These are phyloP conservation scores for Solanum dulcamara DNA, from an alignment of 257 asterid species.

Conservation along the genomic window DNA sequence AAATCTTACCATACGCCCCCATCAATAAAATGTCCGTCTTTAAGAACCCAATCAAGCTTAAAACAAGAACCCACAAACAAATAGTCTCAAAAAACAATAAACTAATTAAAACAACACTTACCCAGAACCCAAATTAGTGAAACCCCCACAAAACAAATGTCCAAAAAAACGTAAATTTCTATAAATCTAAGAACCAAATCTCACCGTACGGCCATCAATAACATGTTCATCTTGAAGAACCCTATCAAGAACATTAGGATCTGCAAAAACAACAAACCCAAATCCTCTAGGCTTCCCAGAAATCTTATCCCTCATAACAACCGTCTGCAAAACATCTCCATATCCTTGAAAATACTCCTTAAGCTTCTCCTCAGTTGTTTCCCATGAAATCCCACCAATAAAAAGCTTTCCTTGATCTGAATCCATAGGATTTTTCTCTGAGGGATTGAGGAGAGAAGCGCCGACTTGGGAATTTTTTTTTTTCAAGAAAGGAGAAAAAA, in stretches of 20 bases:
- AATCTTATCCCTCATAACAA: conserved; percentile 66
- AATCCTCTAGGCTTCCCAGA: conserved; percentile 80
- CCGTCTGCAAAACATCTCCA: conserved; percentile 77
- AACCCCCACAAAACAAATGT: background rate
- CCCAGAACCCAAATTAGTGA: background rate
- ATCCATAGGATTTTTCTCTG: conserved; percentile 29
- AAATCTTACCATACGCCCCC: background rate
- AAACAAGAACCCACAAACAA: background rate
- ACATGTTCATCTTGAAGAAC: conserved; percentile 73
- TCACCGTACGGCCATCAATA: conserved; percentile 61
- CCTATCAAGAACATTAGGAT: conserved; percentile 55
- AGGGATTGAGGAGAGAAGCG: background rate
- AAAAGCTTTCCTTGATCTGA: conserved; percentile 90
- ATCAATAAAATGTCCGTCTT: background rate
- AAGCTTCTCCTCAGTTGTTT: conserved; percentile 65
- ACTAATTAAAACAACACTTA: background rate
- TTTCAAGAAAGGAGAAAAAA: background rate
- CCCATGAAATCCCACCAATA: conserved; percentile 91
- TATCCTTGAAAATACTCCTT: conserved; percentile 59
- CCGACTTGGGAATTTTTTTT: background rate
- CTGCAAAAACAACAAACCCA: conserved; percentile 73
- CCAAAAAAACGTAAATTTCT: background rate
- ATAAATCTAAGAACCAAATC: background rate
- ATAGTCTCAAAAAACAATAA: background rate
- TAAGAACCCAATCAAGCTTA: background rate